Evolutionary conservation across 1,284 basidiomycete species (phyloP), one percentile per base, ranked within the genome.

Genomic region (Ustilago xerochloae): DNA sequence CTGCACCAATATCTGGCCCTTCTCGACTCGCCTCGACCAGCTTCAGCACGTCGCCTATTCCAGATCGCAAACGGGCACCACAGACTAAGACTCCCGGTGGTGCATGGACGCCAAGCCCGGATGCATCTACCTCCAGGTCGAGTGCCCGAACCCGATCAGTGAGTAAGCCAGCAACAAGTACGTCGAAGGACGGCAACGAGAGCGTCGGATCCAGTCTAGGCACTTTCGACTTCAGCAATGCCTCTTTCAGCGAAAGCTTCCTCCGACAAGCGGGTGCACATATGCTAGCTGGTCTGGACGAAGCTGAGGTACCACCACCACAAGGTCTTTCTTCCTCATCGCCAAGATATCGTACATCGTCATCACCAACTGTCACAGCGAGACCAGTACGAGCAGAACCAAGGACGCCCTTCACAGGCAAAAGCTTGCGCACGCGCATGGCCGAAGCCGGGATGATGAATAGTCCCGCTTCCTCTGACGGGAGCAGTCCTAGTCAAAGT

Each of bases 231-330:
- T 75, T 59, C 38, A 64, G 66, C 41, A 78, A 81, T 22, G 70
- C 76, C 29, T 79, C 78, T 16, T 81, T 81, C 62, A 72, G 71
- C 32, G 79, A 81, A 49, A 81, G 79, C 47, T 81, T 81, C 46
- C 47, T 81, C 5, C 73, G 68, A 8, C 72, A 69, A n/a, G 79
- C 77, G 43, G 78, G 74, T 6, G 78, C 74, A 8, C 66, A 67
- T 22, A 67, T 77, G 51, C 68, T 80, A 2, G 76, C 69, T 6
- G 78, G 78, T 1, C 62, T 80, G 1, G 67, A 68, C 20, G 71
- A 74, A 20, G 51, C 65, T 4, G 32, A 66, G 16, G 18, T 15
- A 1, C 38, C 30, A 20, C 8, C 49, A 13, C 38, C 56, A 26
- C 1, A 18, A 5, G 26, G 59, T 20, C 43, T 49, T 1, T 59